Percentiles rank a stretch among this genome's conserved stretches.
Conservation (phyloP, 2,329 filamentous ascomycete species). For the Dactylonectria estremocensis region DNA sequence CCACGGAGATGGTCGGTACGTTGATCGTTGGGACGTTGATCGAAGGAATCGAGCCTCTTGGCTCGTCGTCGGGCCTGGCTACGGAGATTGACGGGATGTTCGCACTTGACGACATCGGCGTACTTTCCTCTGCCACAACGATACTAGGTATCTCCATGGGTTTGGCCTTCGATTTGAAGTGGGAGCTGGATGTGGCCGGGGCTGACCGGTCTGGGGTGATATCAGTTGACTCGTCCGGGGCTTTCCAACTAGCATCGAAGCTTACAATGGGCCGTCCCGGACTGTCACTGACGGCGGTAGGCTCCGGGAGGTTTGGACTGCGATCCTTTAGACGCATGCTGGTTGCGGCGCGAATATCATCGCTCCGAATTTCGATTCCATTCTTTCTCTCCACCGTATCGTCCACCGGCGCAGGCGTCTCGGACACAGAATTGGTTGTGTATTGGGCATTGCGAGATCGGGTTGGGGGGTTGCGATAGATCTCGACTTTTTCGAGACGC, state of each 20-base stretch:
- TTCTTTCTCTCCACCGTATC: constrained; percentile 76
- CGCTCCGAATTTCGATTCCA: constrained; percentile 85
- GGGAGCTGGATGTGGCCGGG: constrained; percentile 48
- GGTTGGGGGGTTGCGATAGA: constrained; percentile 86
- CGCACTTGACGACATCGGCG: constrained; percentile 50
- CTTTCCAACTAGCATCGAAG: constrained; percentile 89
- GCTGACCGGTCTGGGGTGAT: constrained; percentile 64
- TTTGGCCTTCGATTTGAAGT: constrained; percentile 49
- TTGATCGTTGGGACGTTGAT: constrained; percentile 67
- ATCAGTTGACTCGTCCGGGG: constrained; percentile 80
- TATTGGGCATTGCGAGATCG: constrained; percentile 89
- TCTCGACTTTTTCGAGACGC: constrained; percentile 74
- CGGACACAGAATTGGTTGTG: constrained; percentile 72
- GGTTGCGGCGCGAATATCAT: constrained; percentile 92
- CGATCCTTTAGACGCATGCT: constrained; percentile 91
- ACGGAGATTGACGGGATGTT: constrained; percentile 56
- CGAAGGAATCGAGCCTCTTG: constrained; percentile 51
- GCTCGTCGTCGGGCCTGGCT: constrained; percentile 47
- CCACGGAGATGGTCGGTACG: constrained; percentile 53
- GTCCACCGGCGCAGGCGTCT: constrained; percentile 49
- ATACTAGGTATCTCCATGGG: constrained; percentile 67
- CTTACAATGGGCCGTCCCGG: constrained; percentile 96
- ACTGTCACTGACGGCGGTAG: constrained; percentile 90
- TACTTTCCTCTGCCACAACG: constrained; percentile 66
- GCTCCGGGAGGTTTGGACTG: constrained; percentile 88